phyloP scores from a whole-genome alignment of 2,329 filamentous ascomycete species.

The Scopulariopsis brevicaulis region DNA sequence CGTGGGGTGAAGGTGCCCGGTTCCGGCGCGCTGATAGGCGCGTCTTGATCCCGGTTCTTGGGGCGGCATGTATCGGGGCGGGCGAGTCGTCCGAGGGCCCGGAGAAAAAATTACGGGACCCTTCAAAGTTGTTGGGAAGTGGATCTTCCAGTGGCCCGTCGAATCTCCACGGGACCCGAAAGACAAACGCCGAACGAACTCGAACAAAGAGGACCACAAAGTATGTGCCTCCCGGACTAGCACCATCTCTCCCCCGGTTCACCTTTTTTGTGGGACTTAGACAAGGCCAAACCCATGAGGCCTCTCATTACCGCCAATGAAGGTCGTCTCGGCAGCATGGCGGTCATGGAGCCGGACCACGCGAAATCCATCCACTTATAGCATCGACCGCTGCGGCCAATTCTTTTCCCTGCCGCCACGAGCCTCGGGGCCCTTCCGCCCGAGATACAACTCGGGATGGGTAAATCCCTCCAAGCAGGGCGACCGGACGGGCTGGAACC shows the following conservation, averaged over 20 bases:
- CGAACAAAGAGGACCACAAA: not conserved
- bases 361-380: slow-evolving; percentile 1
- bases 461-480: not conserved
- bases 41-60: not conserved
- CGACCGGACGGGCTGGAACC: not conserved
- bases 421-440: not conserved
- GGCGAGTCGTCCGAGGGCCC: not conserved
- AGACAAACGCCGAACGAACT: not conserved
- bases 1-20: not conserved
- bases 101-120: not conserved
- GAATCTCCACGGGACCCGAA: not conserved
- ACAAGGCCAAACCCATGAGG: slow-evolving; percentile 1
- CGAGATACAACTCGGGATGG: not conserved
- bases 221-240: not conserved
- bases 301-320: not conserved
- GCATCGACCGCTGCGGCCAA: not conserved
- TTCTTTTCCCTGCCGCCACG: not conserved
- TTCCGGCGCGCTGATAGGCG: not conserved
- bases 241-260: not conserved
- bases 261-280: not conserved
- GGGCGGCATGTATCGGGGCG: not conserved
- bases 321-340: slow-evolving; percentile 3
- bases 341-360: slow-evolving; percentile 1
- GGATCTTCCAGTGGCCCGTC: not conserved
- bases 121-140: not conserved